phyloP scores from a whole-genome alignment of 768 basidiomycete genomes.

The Dacryopinax primogenitus region DNA sequence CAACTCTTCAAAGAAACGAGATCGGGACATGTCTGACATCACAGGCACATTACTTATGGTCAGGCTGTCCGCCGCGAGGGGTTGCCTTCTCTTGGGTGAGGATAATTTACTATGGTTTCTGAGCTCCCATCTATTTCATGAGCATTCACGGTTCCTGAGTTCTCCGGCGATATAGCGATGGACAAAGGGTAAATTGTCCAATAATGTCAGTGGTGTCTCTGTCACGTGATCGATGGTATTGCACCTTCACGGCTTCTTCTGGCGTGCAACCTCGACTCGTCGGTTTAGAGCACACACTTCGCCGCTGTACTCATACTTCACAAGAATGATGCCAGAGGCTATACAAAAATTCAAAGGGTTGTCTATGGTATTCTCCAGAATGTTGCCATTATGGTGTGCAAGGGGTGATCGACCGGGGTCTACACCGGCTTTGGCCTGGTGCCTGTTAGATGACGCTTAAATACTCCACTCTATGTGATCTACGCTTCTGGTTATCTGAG shows the following conservation, averaged over 20 bases:
- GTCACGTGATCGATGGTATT: background rate
- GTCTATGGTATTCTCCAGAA: background rate
- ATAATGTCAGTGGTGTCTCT: too few relatives aligned
- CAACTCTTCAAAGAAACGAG: too few relatives aligned
- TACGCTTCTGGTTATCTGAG: background rate
- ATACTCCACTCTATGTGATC: background rate
- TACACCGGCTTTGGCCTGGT: background rate
- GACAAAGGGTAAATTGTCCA: too few relatives aligned
- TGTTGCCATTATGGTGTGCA: background rate
- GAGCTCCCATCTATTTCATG: too few relatives aligned
- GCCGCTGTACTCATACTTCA: background rate
- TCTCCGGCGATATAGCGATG: too few relatives aligned
- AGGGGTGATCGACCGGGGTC: background rate
- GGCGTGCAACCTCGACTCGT: background rate
- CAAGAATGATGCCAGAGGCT: background rate
- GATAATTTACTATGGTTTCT: too few relatives aligned
- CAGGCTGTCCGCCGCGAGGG: too few relatives aligned
- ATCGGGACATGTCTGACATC: too few relatives aligned
- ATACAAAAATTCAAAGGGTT: background rate
- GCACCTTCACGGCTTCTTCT: conserved; percentile 5
- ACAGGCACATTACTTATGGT: too few relatives aligned
- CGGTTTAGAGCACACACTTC: background rate
- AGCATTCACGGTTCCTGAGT: too few relatives aligned
- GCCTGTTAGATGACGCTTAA: background rate
- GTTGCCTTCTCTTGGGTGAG: too few relatives aligned